Evolutionary conservation across 1,284 basidiomycete genomes (phyloP).

Genomic region (Uromyces viciae-fabae): DNA sequence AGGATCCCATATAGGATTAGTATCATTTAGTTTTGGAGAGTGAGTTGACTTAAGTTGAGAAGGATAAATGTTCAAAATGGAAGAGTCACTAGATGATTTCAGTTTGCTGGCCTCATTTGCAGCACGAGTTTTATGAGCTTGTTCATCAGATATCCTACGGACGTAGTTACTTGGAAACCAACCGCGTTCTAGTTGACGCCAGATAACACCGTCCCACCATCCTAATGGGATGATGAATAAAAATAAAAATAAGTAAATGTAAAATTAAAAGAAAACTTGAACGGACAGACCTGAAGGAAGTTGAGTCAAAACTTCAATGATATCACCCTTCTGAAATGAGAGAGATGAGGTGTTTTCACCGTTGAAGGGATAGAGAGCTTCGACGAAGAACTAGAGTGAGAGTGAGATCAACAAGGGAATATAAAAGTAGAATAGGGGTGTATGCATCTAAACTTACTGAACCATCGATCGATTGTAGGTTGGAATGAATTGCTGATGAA

Average conservation of each 20-base stretch:
- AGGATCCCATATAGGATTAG: background rate
- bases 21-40: constrained; percentile 17
- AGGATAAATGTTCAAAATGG: constrained; percentile 22
- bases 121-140: constrained; percentile 58
- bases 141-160: constrained; percentile 69
- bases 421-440: no score
- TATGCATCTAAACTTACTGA: no score
- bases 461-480: no score
- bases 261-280: background rate
- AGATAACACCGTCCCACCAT: constrained; percentile 97
- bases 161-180: constrained; percentile 99
- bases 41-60: background rate
- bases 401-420: no score
- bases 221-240: constrained; percentile 57
- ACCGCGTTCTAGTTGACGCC: constrained; percentile 68
- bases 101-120: constrained; percentile 27
- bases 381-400: constrained; percentile 73
- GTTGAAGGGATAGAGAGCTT: constrained; percentile 86
- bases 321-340: constrained; percentile 76
- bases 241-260: background rate
- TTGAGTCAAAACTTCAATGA: constrained; percentile 89
- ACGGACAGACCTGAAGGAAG: constrained; percentile 63
- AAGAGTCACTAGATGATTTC: background rate
- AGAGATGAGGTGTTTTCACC: constrained; percentile 72
- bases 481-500: no score